phyloP scores from a whole-genome alignment of 768 basidiomycete genomes.

The Chiua virens region DNA sequence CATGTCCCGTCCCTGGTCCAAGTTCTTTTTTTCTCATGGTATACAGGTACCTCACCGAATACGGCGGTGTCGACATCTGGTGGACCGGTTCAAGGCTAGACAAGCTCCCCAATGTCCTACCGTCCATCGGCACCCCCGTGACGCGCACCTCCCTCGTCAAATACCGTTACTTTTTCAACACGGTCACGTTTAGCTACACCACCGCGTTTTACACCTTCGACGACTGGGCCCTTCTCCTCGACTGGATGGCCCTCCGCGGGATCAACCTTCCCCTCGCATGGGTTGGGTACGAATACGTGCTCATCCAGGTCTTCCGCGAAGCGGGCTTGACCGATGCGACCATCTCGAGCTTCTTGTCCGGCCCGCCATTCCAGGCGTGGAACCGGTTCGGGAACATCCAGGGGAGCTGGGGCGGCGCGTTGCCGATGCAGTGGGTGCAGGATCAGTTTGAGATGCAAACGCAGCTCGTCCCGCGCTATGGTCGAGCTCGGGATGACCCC shows the following conservation, averaged over 20 bases:
- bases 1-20: too few relatives aligned
- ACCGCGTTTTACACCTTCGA: slow-evolving; percentile 40
- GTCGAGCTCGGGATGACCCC: slow-evolving; percentile 44
- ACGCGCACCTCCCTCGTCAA: slow-evolving; percentile 36
- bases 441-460: slow-evolving; percentile 40
- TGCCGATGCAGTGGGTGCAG: slow-evolving; percentile 38
- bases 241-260: slow-evolving; percentile 43
- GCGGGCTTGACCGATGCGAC: slow-evolving; percentile 36
- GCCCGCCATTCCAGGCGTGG: slow-evolving; percentile 43
- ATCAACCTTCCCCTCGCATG: slow-evolving; percentile 44
- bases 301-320: slow-evolving; percentile 38
- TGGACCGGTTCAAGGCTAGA: slow-evolving; percentile 43
- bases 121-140: slow-evolving; percentile 30
- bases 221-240: slow-evolving; percentile 40
- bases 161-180: slow-evolving; percentile 44
- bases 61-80: slow-evolving; percentile 41
- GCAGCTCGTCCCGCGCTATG: slow-evolving; percentile 38
- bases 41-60: slow-evolving; percentile 36
- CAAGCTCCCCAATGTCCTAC: slow-evolving; percentile 30
- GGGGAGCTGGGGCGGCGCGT: slow-evolving; percentile 37
- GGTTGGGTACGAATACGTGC: slow-evolving; percentile 41
- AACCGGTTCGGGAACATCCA: slow-evolving; percentile 46
- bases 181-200: slow-evolving; percentile 43
- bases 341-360: slow-evolving; percentile 36
- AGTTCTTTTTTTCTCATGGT: not conserved